Conservation (phyloP, 2,329 filamentous ascomycete genomes). For the Clonostachys chloroleuca region DNA sequence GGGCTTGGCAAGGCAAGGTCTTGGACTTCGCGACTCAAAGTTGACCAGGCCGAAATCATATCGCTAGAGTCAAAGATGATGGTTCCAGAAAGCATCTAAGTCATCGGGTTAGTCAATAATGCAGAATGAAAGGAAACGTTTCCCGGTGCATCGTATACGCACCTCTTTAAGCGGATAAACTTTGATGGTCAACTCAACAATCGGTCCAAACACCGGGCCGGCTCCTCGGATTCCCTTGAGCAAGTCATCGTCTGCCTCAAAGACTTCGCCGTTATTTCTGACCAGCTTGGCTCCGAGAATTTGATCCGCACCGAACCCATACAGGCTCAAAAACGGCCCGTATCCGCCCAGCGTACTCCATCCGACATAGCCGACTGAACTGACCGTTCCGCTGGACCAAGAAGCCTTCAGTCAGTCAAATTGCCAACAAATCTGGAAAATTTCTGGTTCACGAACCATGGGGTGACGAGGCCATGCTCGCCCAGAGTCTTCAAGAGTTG, state of each 20-base stretch:
- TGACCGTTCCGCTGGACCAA: not conserved
- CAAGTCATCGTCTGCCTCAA: constrained; percentile 17
- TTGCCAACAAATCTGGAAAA: too few relatives aligned
- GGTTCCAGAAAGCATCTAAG: too few relatives aligned
- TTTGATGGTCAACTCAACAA: constrained; percentile 16
- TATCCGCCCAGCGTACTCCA: constrained; percentile 29
- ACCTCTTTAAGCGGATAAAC: constrained; percentile 8
- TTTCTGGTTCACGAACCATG: not conserved
- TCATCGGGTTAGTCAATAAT: too few relatives aligned
- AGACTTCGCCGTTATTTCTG: constrained; percentile 13
- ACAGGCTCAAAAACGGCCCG: constrained; percentile 16
- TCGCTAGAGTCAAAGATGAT: too few relatives aligned
- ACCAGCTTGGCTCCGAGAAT: constrained; percentile 22
- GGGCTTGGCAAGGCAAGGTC: not conserved
- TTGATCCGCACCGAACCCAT: constrained; percentile 28
- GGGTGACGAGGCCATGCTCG: constrained; percentile 1
- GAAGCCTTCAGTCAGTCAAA: too few relatives aligned
- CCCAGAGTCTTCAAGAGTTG: constrained; percentile 11
- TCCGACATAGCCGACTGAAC: constrained; percentile 21
- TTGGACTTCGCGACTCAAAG: too few relatives aligned
- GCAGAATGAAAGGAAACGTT: too few relatives aligned
- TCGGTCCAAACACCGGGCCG: constrained; percentile 15
- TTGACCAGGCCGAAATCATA: too few relatives aligned
- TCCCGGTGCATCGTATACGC: too few relatives aligned
- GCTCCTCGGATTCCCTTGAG: constrained; percentile 18